Evolutionary conservation across 164 flowering plant species (phyloP).

Genomic region (Nelumbo lutea): DNA sequence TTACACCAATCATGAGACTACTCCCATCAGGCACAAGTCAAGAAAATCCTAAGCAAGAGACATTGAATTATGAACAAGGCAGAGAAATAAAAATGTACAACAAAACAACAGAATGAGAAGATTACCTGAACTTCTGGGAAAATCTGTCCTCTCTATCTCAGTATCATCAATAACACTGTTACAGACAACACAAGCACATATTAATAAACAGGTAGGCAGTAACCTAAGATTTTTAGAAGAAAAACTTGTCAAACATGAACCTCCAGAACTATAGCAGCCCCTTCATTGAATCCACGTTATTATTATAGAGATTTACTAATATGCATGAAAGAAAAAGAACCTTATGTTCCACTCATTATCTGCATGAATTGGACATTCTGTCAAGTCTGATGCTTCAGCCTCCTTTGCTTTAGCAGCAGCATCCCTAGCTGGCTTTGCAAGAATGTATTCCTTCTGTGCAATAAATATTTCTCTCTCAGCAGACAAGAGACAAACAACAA

Average conservation of each 20-base stretch:
- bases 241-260: background rate
- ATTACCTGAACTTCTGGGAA: slow-evolving; percentile 49
- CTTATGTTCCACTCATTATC: slow-evolving; percentile 98
- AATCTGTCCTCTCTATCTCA: slow-evolving; percentile 28
- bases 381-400: slow-evolving; percentile 42
- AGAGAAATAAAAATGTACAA: background rate
- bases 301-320: too few species aligned
- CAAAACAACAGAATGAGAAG: slow-evolving; percentile 1
- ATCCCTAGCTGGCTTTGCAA: slow-evolving; percentile 77
- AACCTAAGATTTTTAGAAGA: slow-evolving; percentile 7
- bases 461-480: slow-evolving; percentile 10
- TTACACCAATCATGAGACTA: too few species aligned
- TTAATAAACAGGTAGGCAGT: background rate
- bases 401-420: slow-evolving; percentile 90
- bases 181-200: slow-evolving; percentile 7
- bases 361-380: slow-evolving; percentile 57
- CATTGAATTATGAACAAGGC: too few species aligned
- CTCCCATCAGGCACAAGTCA: too few species aligned
- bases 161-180: slow-evolving; percentile 76
- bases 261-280: background rate
- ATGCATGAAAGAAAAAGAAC: slow-evolving; percentile 24
- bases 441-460: slow-evolving; percentile 65
- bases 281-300: too few species aligned
- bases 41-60: too few species aligned
- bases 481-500: slow-evolving; percentile 10